phyloP scores from a whole-genome alignment of 352 stramenopile species.

The Globisporangium cystogenes region DNA sequence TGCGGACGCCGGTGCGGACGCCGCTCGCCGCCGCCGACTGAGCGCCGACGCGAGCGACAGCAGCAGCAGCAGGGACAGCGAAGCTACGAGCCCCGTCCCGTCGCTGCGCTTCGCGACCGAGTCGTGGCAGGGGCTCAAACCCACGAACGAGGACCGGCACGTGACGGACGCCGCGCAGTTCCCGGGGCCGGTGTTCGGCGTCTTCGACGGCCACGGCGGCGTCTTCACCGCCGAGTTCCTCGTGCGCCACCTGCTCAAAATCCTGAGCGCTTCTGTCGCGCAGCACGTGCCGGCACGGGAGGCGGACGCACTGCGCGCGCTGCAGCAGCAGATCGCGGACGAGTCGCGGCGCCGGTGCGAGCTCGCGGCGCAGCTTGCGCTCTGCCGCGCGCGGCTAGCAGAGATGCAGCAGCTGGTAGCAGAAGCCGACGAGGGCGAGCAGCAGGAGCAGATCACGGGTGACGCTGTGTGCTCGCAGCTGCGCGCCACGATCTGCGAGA shows the following conservation, averaged over 20 bases:
- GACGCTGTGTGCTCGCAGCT: constrained; percentile 20
- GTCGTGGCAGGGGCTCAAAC: constrained; percentile 47
- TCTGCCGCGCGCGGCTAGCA: constrained; percentile 24
- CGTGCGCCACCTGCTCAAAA: constrained; percentile 34
- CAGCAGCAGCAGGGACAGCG: neutral
- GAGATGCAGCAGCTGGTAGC: constrained; percentile 18
- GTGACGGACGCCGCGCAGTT: constrained; percentile 25
- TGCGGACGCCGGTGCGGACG: neutral
- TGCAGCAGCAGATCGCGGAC: constrained; percentile 11
- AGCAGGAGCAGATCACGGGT: neutral
- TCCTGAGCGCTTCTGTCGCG: constrained; percentile 17
- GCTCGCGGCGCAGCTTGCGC: constrained; percentile 20
- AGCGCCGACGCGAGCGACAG: neutral
- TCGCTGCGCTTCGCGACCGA: constrained; percentile 42
- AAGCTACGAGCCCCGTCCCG: neutral
- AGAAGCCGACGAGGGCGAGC: neutral
- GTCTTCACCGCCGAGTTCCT: constrained; percentile 46
- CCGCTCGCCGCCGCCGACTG: neutral
- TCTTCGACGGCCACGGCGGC: constrained; percentile 62
- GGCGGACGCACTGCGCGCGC: constrained; percentile 13
- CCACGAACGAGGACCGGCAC: constrained; percentile 55
- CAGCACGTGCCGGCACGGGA: constrained; percentile 22
- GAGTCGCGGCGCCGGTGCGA: constrained; percentile 24
- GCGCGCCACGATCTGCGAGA: constrained; percentile 13
- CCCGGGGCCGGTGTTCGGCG: constrained; percentile 41